A percentile compares a stretch with the other conserved stretches of the same genome.
Evolutionary conservation across 2,329 filamentous ascomycete genomes (phyloP).

Genomic region (Pseudofabraea citricarpa): DNA sequence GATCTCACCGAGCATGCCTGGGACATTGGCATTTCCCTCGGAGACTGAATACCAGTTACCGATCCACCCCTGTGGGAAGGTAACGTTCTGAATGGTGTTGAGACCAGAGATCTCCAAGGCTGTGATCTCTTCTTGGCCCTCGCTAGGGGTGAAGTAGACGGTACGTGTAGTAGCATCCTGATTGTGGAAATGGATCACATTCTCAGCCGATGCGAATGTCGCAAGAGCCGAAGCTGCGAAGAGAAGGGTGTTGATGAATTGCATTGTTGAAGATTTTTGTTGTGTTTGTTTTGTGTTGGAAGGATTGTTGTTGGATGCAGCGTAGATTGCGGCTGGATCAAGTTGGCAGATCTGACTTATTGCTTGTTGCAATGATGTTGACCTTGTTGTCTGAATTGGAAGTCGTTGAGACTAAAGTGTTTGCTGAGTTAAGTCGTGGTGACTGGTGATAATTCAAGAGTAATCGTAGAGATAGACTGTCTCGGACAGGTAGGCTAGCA

Average conservation of each 20-base stretch:
- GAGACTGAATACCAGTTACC: constrained; percentile 41
- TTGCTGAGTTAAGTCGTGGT: neutral
- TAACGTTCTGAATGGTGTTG: constrained; percentile 34
- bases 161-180: constrained; percentile 42
- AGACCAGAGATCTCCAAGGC: constrained; percentile 17
- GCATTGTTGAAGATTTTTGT: constrained; percentile 40
- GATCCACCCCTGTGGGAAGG: constrained; percentile 32
- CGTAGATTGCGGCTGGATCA: constrained; percentile 13
- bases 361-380: neutral
- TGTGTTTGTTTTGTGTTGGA: constrained; percentile 6
- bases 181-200: constrained; percentile 53
- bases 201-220: constrained; percentile 36
- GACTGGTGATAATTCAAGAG: neutral
- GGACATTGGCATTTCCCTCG: constrained; percentile 35
- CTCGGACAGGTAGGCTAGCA: constrained; percentile 2
- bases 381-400: neutral
- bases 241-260: constrained; percentile 37
- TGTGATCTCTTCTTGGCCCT: constrained; percentile 12
- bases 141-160: constrained; percentile 24
- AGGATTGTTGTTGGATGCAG: constrained; percentile 18
- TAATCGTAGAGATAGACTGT: neutral
- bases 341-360: constrained; percentile 18
- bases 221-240: constrained; percentile 38
- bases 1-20: constrained; percentile 49
- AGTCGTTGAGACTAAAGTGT: neutral